These are phyloP conservation scores for Tulasnella sp. DNA, from an alignment of 768 basidiomycete genomes.

Conservation along the genomic window DNA sequence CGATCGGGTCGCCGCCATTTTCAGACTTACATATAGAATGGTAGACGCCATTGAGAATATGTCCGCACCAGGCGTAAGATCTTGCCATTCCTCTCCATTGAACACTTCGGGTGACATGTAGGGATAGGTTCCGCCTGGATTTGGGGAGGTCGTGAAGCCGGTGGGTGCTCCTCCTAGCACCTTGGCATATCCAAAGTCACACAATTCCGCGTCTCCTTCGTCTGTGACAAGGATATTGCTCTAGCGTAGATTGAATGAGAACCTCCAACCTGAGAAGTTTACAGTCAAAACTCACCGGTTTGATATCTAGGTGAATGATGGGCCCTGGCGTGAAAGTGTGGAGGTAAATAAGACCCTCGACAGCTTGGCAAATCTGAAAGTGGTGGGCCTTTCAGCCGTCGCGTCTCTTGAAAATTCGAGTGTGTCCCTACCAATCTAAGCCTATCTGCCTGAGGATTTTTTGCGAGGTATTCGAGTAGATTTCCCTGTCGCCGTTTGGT, in stretches of 20 bases:
- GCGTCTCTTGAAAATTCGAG: background rate
- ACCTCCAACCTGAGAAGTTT: background rate
- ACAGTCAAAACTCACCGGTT: background rate
- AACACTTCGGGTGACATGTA: conserved; percentile 28
- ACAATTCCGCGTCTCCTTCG: conserved; percentile 1
- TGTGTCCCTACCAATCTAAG: background rate
- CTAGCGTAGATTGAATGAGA: background rate
- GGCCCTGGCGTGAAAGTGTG: background rate
- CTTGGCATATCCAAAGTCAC: conserved; percentile 25
- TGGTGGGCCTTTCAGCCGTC: background rate
- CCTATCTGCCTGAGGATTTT: background rate
- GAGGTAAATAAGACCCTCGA: background rate
- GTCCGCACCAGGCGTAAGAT: background rate
- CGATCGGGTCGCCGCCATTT: background rate
- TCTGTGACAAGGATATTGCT: conserved; percentile 11
- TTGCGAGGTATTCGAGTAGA: background rate
- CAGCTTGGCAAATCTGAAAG: background rate
- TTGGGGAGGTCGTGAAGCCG: conserved; percentile 1
- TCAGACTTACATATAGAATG: background rate
- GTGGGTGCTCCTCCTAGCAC: conserved; percentile 11
- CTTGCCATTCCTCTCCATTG: background rate
- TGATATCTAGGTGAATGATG: conserved; percentile 10
- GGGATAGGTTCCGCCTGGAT: background rate
- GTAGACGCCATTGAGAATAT: background rate
- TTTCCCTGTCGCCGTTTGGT: background rate